Percentiles rank a stretch among this genome's conserved stretches.
phyloP scores from a whole-genome alignment of 768 basidiomycete genomes.

The Nevesoporus exiguus region DNA sequence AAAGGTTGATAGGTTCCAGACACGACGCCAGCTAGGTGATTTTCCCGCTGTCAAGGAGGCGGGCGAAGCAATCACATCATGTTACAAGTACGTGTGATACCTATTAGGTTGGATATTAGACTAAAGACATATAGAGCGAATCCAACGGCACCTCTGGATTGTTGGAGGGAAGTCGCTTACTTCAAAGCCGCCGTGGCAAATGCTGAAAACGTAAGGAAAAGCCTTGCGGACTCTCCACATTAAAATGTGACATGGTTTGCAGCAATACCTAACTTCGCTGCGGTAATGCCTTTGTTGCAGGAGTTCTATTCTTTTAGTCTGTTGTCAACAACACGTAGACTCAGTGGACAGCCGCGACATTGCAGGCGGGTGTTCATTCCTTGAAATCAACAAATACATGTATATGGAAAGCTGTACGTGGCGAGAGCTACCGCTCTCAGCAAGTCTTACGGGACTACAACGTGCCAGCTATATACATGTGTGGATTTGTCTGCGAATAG shows the following conservation, averaged over 20 bases:
- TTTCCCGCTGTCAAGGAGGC: conserved; percentile 55
- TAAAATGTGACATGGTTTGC: conserved; percentile 9
- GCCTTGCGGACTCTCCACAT: conserved; percentile 5
- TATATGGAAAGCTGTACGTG: background rate
- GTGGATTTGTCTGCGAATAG: background rate
- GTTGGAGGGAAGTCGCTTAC: conserved; percentile 65
- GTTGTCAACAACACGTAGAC: background rate
- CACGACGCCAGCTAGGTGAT: conserved; percentile 49
- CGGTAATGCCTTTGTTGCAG: conserved; percentile 30
- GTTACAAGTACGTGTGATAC: conserved; percentile 56
- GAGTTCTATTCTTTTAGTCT: background rate
- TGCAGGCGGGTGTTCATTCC: background rate
- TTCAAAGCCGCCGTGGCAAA: conserved; percentile 69
- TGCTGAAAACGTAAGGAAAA: conserved; percentile 58
- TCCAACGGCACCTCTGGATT: conserved; percentile 57
- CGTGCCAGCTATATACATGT: background rate
- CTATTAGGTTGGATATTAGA: background rate
- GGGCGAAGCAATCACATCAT: conserved; percentile 61
- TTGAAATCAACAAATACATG: background rate
- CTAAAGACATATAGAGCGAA: conserved; percentile 34
- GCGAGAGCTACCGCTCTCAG: background rate
- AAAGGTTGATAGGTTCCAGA: conserved; percentile 70
- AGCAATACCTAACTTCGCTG: conserved; percentile 66
- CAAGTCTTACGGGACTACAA: background rate
- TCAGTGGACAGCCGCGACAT: background rate